Percentiles rank a stretch among this genome's conserved stretches.
phyloP scores from a whole-genome alignment of 2,329 filamentous ascomycete genomes.

The Alternaria arborescens region DNA sequence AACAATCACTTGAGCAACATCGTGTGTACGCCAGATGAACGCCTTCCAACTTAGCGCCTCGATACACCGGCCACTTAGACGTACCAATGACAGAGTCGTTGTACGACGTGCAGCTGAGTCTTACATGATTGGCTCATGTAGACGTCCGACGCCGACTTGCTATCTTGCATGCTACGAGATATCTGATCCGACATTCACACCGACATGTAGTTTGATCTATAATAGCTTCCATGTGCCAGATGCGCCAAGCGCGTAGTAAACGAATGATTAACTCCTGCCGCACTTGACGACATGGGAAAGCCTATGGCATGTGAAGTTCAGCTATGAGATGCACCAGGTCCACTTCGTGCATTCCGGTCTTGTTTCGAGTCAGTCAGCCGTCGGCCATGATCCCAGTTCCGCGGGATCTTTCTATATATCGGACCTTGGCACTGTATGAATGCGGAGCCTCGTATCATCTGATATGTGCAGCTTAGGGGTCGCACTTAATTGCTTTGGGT shows the following conservation, averaged over 20 bases:
- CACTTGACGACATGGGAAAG: background rate
- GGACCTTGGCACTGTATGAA: constrained; percentile 13
- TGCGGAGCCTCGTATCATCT: constrained; percentile 15
- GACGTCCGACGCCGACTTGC: constrained; percentile 13
- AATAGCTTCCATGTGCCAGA: background rate
- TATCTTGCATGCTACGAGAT: constrained; percentile 6
- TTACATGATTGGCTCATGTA: constrained; percentile 23
- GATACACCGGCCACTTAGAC: constrained; percentile 23
- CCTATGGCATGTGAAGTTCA: constrained; percentile 3
- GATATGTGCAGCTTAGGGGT: constrained; percentile 3
- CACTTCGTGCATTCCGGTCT: constrained; percentile 17
- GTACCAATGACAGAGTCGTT: constrained; percentile 24
- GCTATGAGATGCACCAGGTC: constrained; percentile 12
- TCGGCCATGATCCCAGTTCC: constrained; percentile 18
- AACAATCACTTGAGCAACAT: background rate
- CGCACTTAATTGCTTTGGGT: background rate
- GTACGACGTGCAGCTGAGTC: constrained; percentile 14
- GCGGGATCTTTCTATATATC: constrained; percentile 8
- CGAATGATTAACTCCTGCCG: background rate
- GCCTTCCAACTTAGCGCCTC: constrained; percentile 11
- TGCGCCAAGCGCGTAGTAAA: background rate
- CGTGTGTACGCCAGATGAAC: constrained; percentile 6
- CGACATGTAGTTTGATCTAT: constrained; percentile 7
- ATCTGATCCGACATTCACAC: constrained; percentile 24
- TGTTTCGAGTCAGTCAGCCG: constrained; percentile 15